Conservation (phyloP, 768 basidiomycete genomes). For the Fistulinella prunicolor region DNA sequence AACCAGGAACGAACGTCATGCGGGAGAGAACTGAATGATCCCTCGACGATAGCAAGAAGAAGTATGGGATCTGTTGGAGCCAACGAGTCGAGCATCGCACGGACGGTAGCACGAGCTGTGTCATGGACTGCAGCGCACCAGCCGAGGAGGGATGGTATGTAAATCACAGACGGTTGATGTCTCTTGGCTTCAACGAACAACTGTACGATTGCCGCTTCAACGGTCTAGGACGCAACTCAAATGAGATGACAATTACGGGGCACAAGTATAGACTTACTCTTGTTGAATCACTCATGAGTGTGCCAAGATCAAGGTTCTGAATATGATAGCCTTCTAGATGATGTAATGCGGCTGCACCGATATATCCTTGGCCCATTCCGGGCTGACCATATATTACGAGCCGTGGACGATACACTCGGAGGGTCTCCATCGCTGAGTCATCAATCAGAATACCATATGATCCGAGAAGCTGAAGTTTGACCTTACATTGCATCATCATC, state of each 20-base stretch:
- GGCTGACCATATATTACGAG: slow-evolving; percentile 74
- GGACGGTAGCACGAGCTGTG: slow-evolving; percentile 78
- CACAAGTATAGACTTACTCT: slow-evolving; percentile 51
- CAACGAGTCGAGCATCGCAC: slow-evolving; percentile 88
- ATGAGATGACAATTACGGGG: neutral
- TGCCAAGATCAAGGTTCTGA: slow-evolving; percentile 89
- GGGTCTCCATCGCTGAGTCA: slow-evolving; percentile 77
- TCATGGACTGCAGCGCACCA: slow-evolving; percentile 89
- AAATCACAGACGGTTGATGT: slow-evolving; percentile 93
- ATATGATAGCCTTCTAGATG: slow-evolving; percentile 95
- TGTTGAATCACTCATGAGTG: slow-evolving; percentile 83
- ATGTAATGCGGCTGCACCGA: slow-evolving; percentile 89
- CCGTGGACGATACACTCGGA: slow-evolving; percentile 88
- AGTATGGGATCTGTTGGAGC: slow-evolving; percentile 93
- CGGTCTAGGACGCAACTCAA: slow-evolving; percentile 48
- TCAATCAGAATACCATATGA: neutral
- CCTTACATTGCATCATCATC: slow-evolving; percentile 80
- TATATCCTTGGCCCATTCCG: slow-evolving; percentile 90
- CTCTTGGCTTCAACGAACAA: slow-evolving; percentile 96
- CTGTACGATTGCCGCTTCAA: slow-evolving; percentile 92
- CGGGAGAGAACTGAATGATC: slow-evolving; percentile 64
- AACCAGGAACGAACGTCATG: slow-evolving; percentile 90
- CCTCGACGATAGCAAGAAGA: slow-evolving; percentile 86
- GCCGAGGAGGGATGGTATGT: slow-evolving; percentile 82
- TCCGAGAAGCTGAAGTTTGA: neutral